Base-by-base conservation (phyloP, 192 early-diverging fungal species). In the Coemansia sp. region DNA sequence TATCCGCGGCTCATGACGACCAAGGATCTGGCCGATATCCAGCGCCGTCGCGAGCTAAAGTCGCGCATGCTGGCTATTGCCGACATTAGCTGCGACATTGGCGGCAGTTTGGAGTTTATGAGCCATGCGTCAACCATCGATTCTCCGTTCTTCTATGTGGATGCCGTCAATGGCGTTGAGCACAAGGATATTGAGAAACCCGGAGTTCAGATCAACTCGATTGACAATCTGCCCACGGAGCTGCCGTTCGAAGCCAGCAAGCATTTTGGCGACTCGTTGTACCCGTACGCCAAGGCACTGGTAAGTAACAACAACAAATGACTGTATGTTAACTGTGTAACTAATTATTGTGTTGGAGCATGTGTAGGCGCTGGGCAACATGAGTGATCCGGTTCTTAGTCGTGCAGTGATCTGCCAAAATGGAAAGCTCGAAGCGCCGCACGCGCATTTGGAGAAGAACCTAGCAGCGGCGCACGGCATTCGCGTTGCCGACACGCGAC, bases 221-320 rank as follows among this genome's bases (percentile, higher is more conserved):
- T 98, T 35, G 97, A 98, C 67, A 98, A 96, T 67, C 75, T 98
- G 39, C 97, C 97, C 1, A 92, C 97, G 2, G 97, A 98, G 80
- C 82, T 98, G 62, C 97, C 97, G 4, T 70, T 96, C 19, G 95
- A 97, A 66, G 92, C 94, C 29, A 95, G 93, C 73, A 82, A 93
- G 71, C 90, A 93, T 77, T 98, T 98, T 80, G 90, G 92, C 62
- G 85, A 91, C 57, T 83, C 91, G 8, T 78, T 98, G 13, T 89
- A 86, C 59, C 94, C 95, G 4, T 87, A 84, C 61, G 75, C 94
- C 49, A 88, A 85, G 72, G 90, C 93, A 54, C 70, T 97, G 82
- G 92, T 93, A 69, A 68, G 81, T 69, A 16, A 5, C 41, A 16
- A n/a, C 41, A 13, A 5, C 16, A 16, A 16, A 3, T 12, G 19